Percentiles rank a stretch among this genome's conserved stretches.
phyloP scores from a whole-genome alignment of 306 rosid species.

The Sesbania bispinosa region DNA sequence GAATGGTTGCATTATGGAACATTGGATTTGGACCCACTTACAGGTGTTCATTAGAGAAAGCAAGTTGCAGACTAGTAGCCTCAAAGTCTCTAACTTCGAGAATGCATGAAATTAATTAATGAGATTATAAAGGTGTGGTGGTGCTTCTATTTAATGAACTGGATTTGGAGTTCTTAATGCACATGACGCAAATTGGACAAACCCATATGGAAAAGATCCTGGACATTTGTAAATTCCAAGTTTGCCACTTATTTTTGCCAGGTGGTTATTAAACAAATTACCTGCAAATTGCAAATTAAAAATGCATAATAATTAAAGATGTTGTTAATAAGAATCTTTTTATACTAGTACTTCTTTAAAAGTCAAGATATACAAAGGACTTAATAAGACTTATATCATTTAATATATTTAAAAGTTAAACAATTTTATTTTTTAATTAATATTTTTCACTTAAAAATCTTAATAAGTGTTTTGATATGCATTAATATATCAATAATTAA shows the following conservation, averaged over 20 bases:
- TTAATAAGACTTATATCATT: too few species aligned
- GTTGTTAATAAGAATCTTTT: too few species aligned
- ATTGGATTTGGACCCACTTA: constrained; percentile 18
- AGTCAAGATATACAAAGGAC: too few species aligned
- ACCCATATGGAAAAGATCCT: constrained; percentile 63
- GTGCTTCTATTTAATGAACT: neutral
- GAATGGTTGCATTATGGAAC: neutral
- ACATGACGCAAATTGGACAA: constrained; percentile 51
- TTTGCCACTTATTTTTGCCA: neutral
- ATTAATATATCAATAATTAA: too few species aligned
- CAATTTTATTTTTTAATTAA: too few species aligned
- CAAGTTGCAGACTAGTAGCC: neutral
- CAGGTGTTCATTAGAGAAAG: constrained; percentile 13
- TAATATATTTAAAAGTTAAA: too few species aligned
- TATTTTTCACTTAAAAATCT: too few species aligned
- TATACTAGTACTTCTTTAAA: too few species aligned
- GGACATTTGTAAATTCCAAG: constrained; percentile 38
- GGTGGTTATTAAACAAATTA: neutral
- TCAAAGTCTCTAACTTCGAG: neutral
- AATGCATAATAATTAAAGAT: neutral
- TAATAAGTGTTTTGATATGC: too few species aligned
- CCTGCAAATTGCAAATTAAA: constrained; percentile 14
- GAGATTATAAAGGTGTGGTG: neutral
- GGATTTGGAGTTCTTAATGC: constrained; percentile 43
- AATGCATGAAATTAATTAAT: constrained; percentile 11